These are phyloP conservation scores for Biscutella laevigata DNA, from an alignment of 441 rosid species.

Conservation along the genomic window DNA sequence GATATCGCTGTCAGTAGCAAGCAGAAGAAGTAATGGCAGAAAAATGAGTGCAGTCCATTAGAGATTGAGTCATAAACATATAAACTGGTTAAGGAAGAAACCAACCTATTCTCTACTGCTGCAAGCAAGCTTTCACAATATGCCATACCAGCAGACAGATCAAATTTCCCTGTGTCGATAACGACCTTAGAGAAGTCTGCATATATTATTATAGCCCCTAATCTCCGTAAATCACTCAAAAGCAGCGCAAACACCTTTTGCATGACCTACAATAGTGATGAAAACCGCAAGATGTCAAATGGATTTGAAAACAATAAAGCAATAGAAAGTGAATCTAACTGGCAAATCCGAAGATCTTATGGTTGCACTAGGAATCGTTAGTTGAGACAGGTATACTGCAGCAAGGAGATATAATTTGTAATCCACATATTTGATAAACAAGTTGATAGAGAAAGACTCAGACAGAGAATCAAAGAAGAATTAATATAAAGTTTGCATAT, in stretches of 20 bases:
- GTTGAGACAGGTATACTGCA: constrained; percentile 2
- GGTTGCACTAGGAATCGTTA: background rate
- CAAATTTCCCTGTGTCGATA: constrained; percentile 79
- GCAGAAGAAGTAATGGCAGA: constrained; percentile 16
- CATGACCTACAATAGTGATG: constrained; percentile 59
- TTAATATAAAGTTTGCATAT: background rate
- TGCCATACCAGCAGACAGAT: constrained; percentile 66
- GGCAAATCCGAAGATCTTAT: constrained; percentile 2
- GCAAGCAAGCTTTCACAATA: constrained; percentile 85
- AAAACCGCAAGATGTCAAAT: constrained; percentile 9
- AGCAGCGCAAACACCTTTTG: constrained; percentile 93
- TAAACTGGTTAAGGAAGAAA: constrained; percentile 12
- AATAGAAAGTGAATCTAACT: background rate
- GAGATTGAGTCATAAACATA: background rate
- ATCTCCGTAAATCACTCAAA: constrained; percentile 84
- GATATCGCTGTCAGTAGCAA: constrained; percentile 50
- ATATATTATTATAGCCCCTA: constrained; percentile 85
- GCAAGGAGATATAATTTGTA: background rate
- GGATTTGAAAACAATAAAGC: background rate
- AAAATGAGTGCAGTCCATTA: constrained; percentile 11
- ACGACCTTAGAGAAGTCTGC: constrained; percentile 86
- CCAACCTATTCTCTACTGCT: constrained; percentile 70
- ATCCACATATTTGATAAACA: background rate
- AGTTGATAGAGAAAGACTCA: background rate
- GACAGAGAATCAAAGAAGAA: constrained; percentile 1